A percentile compares a stretch with the other conserved stretches of the same genome.
Evolutionary conservation across 345 rosid species (phyloP).

Genomic region (Nephelium lappaceum): DNA sequence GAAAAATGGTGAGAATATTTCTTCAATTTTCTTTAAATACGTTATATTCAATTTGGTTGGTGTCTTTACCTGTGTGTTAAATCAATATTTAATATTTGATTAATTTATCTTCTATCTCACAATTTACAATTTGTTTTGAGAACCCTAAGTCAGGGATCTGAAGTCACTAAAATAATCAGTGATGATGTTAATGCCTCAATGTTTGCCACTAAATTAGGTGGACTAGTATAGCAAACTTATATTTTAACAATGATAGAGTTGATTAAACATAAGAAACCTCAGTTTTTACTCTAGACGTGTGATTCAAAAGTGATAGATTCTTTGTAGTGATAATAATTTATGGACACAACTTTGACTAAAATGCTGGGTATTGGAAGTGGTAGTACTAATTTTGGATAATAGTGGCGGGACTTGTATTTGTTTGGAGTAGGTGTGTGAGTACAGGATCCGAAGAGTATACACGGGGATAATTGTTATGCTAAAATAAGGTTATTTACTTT

Average conservation of each 20-base stretch:
- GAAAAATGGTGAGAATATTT: conserved; percentile 75
- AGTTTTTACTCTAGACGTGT: not conserved
- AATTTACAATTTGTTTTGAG: conserved; percentile 10
- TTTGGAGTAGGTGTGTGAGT: not conserved
- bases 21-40: conserved; percentile 13
- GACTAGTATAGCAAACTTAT: not conserved
- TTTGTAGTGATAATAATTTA: not conserved
- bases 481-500: not conserved
- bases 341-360: not conserved
- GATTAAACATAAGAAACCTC: not conserved
- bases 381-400: not conserved
- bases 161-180: conserved; percentile 3
- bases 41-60: conserved; percentile 8
- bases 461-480: not conserved
- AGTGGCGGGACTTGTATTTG: not conserved
- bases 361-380: not conserved
- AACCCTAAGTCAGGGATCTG: not conserved
- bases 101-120: not conserved
- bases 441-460: not conserved
- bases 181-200: not conserved
- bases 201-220: not conserved
- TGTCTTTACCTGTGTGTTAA: conserved; percentile 10
- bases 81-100: conserved; percentile 5
- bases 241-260: not conserved
- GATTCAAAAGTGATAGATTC: not conserved